Base-by-base conservation (phyloP, 2,329 filamentous ascomycete genomes). In the Berkeleyomyces rouxiae region DNA sequence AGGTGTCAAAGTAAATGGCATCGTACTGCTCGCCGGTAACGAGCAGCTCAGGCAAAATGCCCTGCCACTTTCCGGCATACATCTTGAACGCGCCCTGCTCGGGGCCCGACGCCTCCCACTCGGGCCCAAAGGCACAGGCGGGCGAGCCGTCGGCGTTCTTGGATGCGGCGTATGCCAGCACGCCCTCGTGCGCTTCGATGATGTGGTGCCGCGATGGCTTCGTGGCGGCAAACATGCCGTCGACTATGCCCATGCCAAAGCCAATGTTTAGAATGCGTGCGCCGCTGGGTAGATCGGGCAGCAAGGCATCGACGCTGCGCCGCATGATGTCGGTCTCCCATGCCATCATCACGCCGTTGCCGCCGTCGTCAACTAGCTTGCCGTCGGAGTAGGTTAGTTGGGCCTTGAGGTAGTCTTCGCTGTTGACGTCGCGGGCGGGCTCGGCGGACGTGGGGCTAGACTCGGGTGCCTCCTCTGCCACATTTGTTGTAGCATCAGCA, bases 1-100 rank as follows among this genome's bases (percentile, higher is more conserved):
- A 97, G 0, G 93, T 99, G 71, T 99, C 93, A 70, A 96, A 97
- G 76, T 97, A 99, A 67, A 99, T 89, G 37, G 86, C 88, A 70
- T 95, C 88, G 70, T 92, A 91, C 10, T 83, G 75, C 68, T 86
- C 80, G 7, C 86, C 87, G 47, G 82, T 75, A 64, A 82, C 81
- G 0, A 92, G 74, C 6, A 95, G 76, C 59, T 76, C 75, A 0
- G 85, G 86, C 13, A 91, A 76, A 0, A 93, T 75, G 64, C 93
- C 87, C 72, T 95, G 90, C 90, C 90, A 95, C 67, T 78, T 79
- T 2, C 90, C 88, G 23, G 67, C 70, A 70, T 89, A 83, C 33
- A 95, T 81, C 68, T 85, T 82, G 73, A 82, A 85, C 68, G 87
- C 88, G 7, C 86, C 87, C 36, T 82, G 79, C 47, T 79, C 78